Evolutionary conservation across 331 rosid genomes (phyloP).

Genomic region (Acacia concinna): DNA sequence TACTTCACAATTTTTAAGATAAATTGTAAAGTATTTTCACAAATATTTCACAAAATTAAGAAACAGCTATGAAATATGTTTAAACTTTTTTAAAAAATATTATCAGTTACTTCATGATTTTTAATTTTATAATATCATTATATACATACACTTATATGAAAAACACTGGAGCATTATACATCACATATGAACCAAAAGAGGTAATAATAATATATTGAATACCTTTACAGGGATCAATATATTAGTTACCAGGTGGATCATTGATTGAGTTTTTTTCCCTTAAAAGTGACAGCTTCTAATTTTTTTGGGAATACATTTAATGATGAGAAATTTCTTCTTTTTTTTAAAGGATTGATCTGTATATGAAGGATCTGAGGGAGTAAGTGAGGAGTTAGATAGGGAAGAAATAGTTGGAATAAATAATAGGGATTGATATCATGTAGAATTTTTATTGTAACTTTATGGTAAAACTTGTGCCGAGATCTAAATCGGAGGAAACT

Average conservation of each 20-base stretch:
- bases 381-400: background rate
- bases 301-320: background rate
- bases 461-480: background rate
- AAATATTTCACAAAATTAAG: too few species aligned
- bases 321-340: background rate
- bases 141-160: too few species aligned
- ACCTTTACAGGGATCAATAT: background rate
- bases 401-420: background rate
- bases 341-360: too few species aligned
- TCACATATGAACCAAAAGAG: background rate
- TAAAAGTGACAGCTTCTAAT: too few species aligned
- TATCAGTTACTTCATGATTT: too few species aligned
- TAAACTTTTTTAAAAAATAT: too few species aligned
- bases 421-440: background rate
- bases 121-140: too few species aligned
- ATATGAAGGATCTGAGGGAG: background rate
- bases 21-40: too few species aligned
- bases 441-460: background rate
- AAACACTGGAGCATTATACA: background rate
- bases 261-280: too few species aligned
- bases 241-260: background rate
- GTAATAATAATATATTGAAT: background rate
- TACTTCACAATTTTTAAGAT: too few species aligned
- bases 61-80: too few species aligned
- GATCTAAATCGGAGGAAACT: slow-evolving; percentile 27